phyloP scores from a whole-genome alignment of 2,329 filamentous ascomycete species.

The Ascochyta viciae-villosae region DNA sequence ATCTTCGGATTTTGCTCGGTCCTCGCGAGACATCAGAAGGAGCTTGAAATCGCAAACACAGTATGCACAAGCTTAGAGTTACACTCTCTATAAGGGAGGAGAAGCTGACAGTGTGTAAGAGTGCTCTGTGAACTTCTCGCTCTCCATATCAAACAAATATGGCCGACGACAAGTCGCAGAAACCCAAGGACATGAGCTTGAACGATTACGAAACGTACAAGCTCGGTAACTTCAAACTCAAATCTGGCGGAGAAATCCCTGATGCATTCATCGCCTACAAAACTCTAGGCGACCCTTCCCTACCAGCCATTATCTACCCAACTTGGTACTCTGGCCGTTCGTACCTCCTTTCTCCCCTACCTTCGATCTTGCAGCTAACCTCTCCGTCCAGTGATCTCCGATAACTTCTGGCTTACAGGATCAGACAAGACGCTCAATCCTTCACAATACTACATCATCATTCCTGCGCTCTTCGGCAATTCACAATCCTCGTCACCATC shows the following conservation, averaged over 20 bases:
- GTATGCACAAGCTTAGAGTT: conserved; percentile 4
- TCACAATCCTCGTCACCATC: conserved; percentile 72
- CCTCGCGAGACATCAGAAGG: not conserved
- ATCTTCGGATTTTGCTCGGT: conserved; percentile 3
- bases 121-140: too few relatives aligned
- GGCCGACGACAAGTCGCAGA: conserved; percentile 1
- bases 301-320: conserved; percentile 76
- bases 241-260: conserved; percentile 67
- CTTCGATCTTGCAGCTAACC: not conserved
- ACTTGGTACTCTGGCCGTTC: conserved; percentile 74
- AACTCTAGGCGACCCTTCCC: conserved; percentile 69
- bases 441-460: conserved; percentile 70
- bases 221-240: conserved; percentile 71
- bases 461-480: conserved; percentile 73
- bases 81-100: not conserved
- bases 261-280: conserved; percentile 78
- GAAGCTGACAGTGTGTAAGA: not conserved
- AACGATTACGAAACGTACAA: conserved; percentile 60
- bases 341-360: conserved; percentile 32
- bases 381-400: conserved; percentile 59
- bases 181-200: conserved; percentile 20
- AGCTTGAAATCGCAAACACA: not conserved
- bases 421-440: conserved; percentile 70
- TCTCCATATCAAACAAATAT: not conserved
- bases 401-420: conserved; percentile 79